These are phyloP conservation scores for Alternaria atra DNA, from an alignment of 2,329 filamentous ascomycete species.

Conservation along the genomic window DNA sequence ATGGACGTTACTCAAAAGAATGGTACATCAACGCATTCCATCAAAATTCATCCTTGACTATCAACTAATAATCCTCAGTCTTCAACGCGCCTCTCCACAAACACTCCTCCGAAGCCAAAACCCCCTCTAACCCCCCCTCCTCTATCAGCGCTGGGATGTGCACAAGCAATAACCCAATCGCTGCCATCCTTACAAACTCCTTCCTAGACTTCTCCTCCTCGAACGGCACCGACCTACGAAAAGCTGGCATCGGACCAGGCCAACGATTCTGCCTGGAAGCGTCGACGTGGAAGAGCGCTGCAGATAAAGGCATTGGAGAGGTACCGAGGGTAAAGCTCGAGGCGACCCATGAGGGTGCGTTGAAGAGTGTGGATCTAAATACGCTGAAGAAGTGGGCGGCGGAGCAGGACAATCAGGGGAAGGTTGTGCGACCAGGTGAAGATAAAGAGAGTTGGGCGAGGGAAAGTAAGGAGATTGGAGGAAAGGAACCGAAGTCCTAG, in stretches of 20 bases:
- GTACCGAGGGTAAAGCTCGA: constrained; percentile 58
- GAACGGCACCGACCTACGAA: constrained; percentile 65
- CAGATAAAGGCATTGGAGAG: constrained; percentile 26
- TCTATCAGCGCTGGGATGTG: constrained; percentile 31
- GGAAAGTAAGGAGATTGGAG: constrained; percentile 37
- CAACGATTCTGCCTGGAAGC: constrained; percentile 69
- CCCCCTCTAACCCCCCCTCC: constrained; percentile 9
- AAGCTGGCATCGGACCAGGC: constrained; percentile 62
- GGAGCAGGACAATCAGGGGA: constrained; percentile 40
- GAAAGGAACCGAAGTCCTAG: constrained; percentile 36
- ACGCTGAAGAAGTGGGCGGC: constrained; percentile 59
- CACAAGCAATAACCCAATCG: constrained; percentile 53
- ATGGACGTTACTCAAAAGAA: constrained; percentile 43
- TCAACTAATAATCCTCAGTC: constrained; percentile 22
- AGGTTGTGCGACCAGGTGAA: constrained; percentile 18
- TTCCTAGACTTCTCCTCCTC: constrained; percentile 68
- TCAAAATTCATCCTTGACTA: neutral
- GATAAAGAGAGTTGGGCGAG: constrained; percentile 16
- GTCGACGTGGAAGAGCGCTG: constrained; percentile 61
- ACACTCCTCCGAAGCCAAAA: constrained; percentile 20
- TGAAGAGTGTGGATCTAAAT: constrained; percentile 58
- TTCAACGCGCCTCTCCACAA: constrained; percentile 38
- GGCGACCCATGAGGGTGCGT: constrained; percentile 61
- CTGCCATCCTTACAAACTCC: constrained; percentile 64
- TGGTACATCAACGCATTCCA: constrained; percentile 15